A percentile compares a stretch with the other conserved stretches of the same genome.
Evolutionary conservation across 2,329 filamentous ascomycete species (phyloP).

Genomic region (Penicillium thymicola): DNA sequence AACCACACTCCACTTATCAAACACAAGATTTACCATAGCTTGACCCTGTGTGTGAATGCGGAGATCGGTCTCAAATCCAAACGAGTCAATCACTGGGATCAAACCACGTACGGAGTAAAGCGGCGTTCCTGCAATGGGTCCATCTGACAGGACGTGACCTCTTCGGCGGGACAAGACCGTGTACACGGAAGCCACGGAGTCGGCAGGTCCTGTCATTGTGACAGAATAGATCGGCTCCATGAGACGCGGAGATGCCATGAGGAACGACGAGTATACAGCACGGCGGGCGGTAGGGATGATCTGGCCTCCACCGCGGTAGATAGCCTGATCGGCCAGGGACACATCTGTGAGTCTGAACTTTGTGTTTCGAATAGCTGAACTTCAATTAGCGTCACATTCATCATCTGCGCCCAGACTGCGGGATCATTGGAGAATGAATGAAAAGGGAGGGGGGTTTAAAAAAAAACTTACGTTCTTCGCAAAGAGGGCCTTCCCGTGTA

Average conservation of each 20-base stretch:
- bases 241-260: constrained; percentile 91
- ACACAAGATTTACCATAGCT: constrained; percentile 84
- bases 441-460: constrained; percentile 13
- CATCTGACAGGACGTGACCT: constrained; percentile 92
- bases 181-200: constrained; percentile 84
- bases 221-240: constrained; percentile 97
- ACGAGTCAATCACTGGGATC: constrained; percentile 93
- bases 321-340: constrained; percentile 79
- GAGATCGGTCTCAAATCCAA: constrained; percentile 96
- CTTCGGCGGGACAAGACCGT: constrained; percentile 83
- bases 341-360: constrained; percentile 97
- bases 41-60: constrained; percentile 93
- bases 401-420: not conserved
- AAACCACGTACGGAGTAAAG: constrained; percentile 88
- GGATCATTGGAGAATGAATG: constrained; percentile 2
- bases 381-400: constrained; percentile 20
- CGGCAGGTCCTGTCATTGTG: constrained; percentile 87
- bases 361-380: constrained; percentile 84
- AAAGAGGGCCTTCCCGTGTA: constrained; percentile 88
- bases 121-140: constrained; percentile 88
- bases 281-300: constrained; percentile 93
- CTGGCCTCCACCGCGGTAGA: constrained; percentile 92
- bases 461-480: constrained; percentile 81
- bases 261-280: constrained; percentile 91
- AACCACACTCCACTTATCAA: constrained; percentile 94